Evolutionary conservation across 2,329 filamentous ascomycete genomes (phyloP), one percentile per base, ranked within the genome.

Genomic region (Fusarium solani-melongenae): DNA sequence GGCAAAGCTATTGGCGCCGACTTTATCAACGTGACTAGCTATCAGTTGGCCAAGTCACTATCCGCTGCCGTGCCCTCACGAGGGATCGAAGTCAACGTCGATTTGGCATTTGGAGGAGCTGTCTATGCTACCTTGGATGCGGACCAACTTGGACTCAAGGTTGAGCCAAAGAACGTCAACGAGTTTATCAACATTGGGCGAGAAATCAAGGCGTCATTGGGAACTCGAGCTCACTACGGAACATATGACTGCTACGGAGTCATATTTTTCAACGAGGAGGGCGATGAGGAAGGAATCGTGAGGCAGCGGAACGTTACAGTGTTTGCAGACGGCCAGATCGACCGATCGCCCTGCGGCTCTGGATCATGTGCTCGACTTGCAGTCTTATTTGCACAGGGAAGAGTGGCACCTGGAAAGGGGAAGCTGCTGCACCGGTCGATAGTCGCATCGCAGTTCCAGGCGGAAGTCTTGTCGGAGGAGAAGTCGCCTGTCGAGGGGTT

Each of bases 241-340:
- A 33, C 46, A 0, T 74, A 75, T 1, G 73, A 75, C 5, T 27
- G 65, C 1, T 75, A 75, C 2, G 73, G 73, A 0, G 53, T 76
- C 3, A 70, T 75, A 2, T 76, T 75, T 6, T 76, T 64, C 9
- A 72, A 64, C 1, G 73, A 75, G 1, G 60, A 64, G 6, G 57
- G 17, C 0, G 27, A 31, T 5, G 62, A n/a, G 5, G 62, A n/a
- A 6, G 22, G 36, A 36, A 33, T 65, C 0, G 17, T 67, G 2
- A 34, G 24, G 3, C 76, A 79, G 17, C 64, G 62, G 5, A 79
- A 78, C 10, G 71, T 79, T 6, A 75, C 73, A 1, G 57, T 79
- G 15, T 79, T 79, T 58, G 77, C 77, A 2, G 76, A 79, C 29
- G 77, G 77, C 0, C 76, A 79, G 11, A 74, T 79, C 5, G 77